phyloP scores from a whole-genome alignment of 192 early-diverging fungal genomes.

The Coemansia interrupta region DNA sequence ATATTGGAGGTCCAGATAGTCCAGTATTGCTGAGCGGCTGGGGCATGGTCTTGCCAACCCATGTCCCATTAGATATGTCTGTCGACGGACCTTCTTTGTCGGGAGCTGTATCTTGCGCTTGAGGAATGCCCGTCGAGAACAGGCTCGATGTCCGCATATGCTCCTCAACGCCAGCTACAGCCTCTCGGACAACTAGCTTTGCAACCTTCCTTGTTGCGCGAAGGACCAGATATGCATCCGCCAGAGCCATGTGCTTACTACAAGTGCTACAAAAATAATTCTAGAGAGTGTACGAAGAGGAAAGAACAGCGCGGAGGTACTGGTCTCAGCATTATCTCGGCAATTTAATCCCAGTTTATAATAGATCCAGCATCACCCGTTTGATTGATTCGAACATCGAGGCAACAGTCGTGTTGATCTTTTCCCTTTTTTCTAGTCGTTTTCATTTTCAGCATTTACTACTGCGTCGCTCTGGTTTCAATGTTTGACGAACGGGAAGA shows the following conservation, averaged over 20 bases:
- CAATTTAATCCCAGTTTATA: background rate
- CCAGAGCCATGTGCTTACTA: conserved; percentile 20
- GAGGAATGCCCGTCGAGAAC: background rate
- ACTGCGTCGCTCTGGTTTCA: background rate
- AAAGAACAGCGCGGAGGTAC: background rate
- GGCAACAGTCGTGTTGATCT: too few relatives aligned
- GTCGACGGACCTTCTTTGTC: too few relatives aligned
- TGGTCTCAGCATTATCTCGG: background rate
- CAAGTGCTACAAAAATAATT: background rate
- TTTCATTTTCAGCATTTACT: background rate
- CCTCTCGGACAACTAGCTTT: conserved; percentile 27
- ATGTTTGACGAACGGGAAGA: conserved; percentile 38
- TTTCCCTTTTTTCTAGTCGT: too few relatives aligned
- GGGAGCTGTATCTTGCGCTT: too few relatives aligned
- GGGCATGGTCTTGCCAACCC: background rate
- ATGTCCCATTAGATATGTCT: too few relatives aligned
- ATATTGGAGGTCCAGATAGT: conserved; percentile 2
- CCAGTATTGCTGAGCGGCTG: too few relatives aligned
- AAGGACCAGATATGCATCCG: conserved; percentile 37
- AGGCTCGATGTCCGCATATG: conserved; percentile 34
- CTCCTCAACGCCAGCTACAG: conserved; percentile 7
- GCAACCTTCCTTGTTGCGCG: conserved; percentile 34
- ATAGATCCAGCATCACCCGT: background rate
- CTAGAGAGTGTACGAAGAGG: background rate
- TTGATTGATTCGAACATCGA: too few relatives aligned